Evolutionary conservation across 371 early-diverging fungal species (phyloP).

Genomic region (Rhizopus microsporus): DNA sequence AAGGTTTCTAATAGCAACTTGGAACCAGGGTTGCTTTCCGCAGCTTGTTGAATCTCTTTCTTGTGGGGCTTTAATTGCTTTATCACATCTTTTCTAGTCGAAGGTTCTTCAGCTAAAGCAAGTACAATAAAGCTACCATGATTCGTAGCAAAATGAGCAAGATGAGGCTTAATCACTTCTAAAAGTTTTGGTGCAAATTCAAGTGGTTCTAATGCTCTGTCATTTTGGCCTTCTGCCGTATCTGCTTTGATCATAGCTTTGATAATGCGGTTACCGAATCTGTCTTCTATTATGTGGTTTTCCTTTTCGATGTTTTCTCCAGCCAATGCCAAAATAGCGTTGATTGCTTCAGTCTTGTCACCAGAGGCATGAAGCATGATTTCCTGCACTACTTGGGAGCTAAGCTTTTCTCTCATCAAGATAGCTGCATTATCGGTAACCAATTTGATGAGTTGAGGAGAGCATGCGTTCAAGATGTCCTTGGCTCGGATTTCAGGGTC

Average conservation of each 20-base stretch:
- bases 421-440: constrained; percentile 53
- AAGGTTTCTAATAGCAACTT: constrained; percentile 35
- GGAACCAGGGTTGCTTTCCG: constrained; percentile 41
- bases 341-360: constrained; percentile 50
- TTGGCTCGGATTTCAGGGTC: constrained; percentile 62
- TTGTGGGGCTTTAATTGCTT: constrained; percentile 42
- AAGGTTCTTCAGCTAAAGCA: constrained; percentile 63
- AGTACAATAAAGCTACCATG: constrained; percentile 60
- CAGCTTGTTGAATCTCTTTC: constrained; percentile 39
- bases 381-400: constrained; percentile 73
- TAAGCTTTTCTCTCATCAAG: constrained; percentile 63
- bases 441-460: constrained; percentile 61
- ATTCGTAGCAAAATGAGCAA: constrained; percentile 45
- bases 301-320: constrained; percentile 50
- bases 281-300: constrained; percentile 56
- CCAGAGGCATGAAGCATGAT: constrained; percentile 69
- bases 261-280: constrained; percentile 60
- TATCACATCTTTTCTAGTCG: constrained; percentile 41
- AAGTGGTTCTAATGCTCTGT: constrained; percentile 48
- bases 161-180: constrained; percentile 39
- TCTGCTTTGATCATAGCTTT: constrained; percentile 65
- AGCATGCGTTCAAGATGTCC: constrained; percentile 63
- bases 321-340: constrained; percentile 52
- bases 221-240: constrained; percentile 53
- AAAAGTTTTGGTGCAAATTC: constrained; percentile 49